Conservation (phyloP, 257 asterid species). For the Scutellaria baicalensis region DNA sequence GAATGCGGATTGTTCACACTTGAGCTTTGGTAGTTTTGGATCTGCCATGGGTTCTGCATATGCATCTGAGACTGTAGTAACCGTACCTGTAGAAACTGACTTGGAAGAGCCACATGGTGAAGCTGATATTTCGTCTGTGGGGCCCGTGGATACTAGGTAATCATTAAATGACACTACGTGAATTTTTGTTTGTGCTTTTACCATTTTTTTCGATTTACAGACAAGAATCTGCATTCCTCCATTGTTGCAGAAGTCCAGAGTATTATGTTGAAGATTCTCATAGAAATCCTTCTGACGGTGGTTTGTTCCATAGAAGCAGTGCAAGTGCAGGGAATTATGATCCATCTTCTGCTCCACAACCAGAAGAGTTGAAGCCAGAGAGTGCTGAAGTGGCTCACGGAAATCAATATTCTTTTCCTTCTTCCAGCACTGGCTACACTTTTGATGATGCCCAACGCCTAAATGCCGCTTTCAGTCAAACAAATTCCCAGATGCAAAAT, state of each 20-base stretch:
- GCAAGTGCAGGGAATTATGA: constrained; percentile 48
- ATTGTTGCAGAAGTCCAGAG: constrained; percentile 59
- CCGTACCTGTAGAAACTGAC: constrained; percentile 46
- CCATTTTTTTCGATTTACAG: not conserved
- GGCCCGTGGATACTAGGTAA: constrained; percentile 58
- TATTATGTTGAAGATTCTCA: constrained; percentile 68
- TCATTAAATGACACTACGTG: not conserved
- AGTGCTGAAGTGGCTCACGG: constrained; percentile 56
- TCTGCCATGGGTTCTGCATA: constrained; percentile 37
- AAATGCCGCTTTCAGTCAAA: constrained; percentile 41
- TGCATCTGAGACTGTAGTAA: constrained; percentile 40
- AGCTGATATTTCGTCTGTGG: constrained; percentile 44
- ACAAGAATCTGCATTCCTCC: not conserved
- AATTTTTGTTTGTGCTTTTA: not conserved
- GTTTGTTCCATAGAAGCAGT: constrained; percentile 58
- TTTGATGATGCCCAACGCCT: constrained; percentile 47
- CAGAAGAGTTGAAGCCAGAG: constrained; percentile 64
- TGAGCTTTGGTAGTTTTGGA: constrained; percentile 95
- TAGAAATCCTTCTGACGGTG: constrained; percentile 61
- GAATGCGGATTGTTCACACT: constrained; percentile 70
- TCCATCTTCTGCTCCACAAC: constrained; percentile 53
- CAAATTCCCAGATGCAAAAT: constrained; percentile 55
- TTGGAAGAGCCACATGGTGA: constrained; percentile 52
- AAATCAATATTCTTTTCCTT: constrained; percentile 58
- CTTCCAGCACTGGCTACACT: constrained; percentile 51